These are phyloP conservation scores for Penicillium riverlandense DNA, from an alignment of 495 filamentous ascomycete genomes.

Conservation along the genomic window DNA sequence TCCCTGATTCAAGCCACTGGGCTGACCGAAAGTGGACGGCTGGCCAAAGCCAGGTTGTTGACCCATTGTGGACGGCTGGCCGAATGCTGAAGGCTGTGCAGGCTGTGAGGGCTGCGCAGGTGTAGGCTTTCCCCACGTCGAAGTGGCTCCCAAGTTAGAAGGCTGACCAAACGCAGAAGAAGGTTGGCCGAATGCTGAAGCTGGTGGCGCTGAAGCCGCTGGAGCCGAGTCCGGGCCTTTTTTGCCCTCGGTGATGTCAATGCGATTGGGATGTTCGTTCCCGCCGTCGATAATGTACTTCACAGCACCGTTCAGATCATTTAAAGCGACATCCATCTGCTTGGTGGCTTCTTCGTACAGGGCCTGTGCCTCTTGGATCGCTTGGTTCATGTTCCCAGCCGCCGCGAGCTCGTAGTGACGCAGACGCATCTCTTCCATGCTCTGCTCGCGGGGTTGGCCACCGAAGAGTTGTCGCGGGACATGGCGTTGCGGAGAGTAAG, in stretches of 20 bases:
- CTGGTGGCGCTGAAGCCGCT: conserved; percentile 21
- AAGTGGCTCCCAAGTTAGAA: background rate
- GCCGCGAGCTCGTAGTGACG: conserved; percentile 54
- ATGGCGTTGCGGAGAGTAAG: conserved; percentile 65
- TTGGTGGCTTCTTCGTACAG: conserved; percentile 53
- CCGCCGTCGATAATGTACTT: conserved; percentile 60
- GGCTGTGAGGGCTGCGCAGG: background rate
- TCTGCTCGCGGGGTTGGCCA: conserved; percentile 69
- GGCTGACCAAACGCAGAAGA: conserved; percentile 20
- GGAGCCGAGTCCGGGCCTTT: conserved; percentile 15
- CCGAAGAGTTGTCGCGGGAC: conserved; percentile 76
- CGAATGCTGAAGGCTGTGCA: conserved; percentile 12
- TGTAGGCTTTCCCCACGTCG: background rate
- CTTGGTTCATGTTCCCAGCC: conserved; percentile 54
- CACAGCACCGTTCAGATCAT: conserved; percentile 63
- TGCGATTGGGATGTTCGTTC: conserved; percentile 73
- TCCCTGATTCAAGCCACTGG: no score
- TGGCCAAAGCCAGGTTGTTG: conserved; percentile 30
- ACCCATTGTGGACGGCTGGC: conserved; percentile 22
- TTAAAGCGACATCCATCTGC: conserved; percentile 60
- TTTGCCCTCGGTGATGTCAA: conserved; percentile 56
- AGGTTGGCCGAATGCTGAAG: conserved; percentile 11
- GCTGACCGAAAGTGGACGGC: conserved; percentile 11
- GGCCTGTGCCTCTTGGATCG: conserved; percentile 56
- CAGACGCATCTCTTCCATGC: conserved; percentile 73